These are phyloP conservation scores for Venturia aucupariae DNA, from an alignment of 2,329 filamentous ascomycete species.

Conservation along the genomic window DNA sequence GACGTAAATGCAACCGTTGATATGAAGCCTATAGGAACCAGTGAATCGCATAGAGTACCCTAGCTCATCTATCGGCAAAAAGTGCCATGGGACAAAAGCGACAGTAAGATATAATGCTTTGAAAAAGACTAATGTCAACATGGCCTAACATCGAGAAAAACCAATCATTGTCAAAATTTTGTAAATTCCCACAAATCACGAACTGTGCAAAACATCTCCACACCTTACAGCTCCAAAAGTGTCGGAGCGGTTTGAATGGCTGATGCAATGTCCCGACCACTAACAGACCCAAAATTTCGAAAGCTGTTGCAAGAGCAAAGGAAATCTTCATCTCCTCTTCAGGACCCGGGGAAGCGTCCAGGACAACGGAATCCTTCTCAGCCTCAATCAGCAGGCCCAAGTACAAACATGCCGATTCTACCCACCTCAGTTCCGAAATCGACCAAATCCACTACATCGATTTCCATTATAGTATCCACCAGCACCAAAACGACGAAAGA, in stretches of 20 bases:
- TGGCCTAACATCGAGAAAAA: too few relatives aligned
- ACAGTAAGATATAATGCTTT: too few relatives aligned
- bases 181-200: neutral
- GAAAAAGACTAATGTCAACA: too few relatives aligned
- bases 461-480: neutral
- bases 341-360: neutral
- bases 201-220: neutral
- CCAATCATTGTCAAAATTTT: too few relatives aligned
- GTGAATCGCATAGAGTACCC: too few relatives aligned
- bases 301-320: neutral
- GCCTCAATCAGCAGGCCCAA: neutral
- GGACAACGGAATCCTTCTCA: neutral
- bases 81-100: too few relatives aligned
- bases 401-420: too few relatives aligned
- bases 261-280: neutral
- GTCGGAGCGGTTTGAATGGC: neutral
- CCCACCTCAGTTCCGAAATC: neutral
- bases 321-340: neutral
- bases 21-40: too few relatives aligned
- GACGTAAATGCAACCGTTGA: too few relatives aligned
- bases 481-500: neutral
- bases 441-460: neutral
- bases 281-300: neutral
- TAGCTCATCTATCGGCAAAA: too few relatives aligned
- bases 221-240: neutral